Conservation (phyloP, 75 land plant species). For the Pinus taeda region DNA sequence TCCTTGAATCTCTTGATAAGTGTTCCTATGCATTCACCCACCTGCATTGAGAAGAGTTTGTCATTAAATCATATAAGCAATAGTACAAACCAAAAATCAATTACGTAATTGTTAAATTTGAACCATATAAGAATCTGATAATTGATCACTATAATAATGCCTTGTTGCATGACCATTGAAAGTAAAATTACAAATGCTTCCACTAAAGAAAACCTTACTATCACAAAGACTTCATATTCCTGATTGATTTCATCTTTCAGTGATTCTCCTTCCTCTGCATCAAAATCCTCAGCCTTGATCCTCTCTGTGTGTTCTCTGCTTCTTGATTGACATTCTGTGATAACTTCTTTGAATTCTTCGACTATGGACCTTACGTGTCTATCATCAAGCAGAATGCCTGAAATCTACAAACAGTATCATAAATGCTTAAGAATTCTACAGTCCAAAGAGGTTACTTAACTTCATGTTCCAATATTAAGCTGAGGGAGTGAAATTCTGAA, state of each 20-base stretch:
- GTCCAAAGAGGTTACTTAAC: too few species aligned
- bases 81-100: not conserved
- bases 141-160: too few species aligned
- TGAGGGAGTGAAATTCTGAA: too few species aligned
- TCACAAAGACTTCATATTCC: constrained; percentile 46
- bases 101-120: not conserved
- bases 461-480: too few species aligned
- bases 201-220: constrained; percentile 9
- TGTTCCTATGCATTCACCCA: constrained; percentile 25
- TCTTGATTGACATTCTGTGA: constrained; percentile 37
- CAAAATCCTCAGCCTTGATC: constrained; percentile 38
- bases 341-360: constrained; percentile 44
- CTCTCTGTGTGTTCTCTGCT: constrained; percentile 38
- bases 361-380: constrained; percentile 43
- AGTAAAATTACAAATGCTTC: too few species aligned
- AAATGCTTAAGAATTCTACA: too few species aligned
- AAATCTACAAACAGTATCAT: constrained; percentile 18
- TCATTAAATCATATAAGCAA: not conserved
- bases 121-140: not conserved
- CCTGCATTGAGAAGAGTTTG: not conserved
- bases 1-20: constrained; percentile 16
- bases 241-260: constrained; percentile 41
- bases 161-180: too few species aligned
- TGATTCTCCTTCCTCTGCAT: constrained; percentile 44
- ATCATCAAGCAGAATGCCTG: constrained; percentile 31